Conservation (phyloP, 2,329 filamentous ascomycete genomes). For the Alternaria hordeiaustralica region DNA sequence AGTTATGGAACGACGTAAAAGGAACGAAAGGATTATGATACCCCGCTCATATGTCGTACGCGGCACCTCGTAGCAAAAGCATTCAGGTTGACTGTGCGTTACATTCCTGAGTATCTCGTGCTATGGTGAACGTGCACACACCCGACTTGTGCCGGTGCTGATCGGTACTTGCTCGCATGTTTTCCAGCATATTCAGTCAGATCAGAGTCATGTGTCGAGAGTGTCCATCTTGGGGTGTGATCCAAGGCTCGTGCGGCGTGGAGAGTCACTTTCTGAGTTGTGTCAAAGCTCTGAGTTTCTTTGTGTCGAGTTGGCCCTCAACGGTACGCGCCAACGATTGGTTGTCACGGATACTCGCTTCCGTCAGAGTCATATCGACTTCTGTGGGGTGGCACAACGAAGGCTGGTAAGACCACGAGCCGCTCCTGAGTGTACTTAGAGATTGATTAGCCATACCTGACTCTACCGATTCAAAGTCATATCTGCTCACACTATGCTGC, state of each 20-base stretch:
- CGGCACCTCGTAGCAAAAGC: background rate
- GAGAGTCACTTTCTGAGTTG: background rate
- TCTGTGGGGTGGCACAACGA: background rate
- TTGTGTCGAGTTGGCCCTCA: background rate
- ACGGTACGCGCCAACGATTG: background rate
- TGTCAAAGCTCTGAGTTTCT: background rate
- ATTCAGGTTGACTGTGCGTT: background rate
- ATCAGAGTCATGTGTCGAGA: background rate
- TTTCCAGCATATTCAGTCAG: background rate
- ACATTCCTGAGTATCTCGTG: background rate
- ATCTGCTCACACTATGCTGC: too few relatives aligned
- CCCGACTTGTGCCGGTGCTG: background rate
- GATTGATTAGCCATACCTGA: too few relatives aligned
- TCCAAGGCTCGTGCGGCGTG: background rate
- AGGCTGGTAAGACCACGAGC: fast-evolving
- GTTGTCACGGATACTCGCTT: background rate
- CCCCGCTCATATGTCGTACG: background rate
- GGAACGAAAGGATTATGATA: slow-evolving; percentile 4
- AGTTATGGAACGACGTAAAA: slow-evolving; percentile 26
- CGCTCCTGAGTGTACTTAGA: too few relatives aligned
- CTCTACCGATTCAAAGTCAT: too few relatives aligned
- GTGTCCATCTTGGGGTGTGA: background rate
- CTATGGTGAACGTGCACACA: background rate
- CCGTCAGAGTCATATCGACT: background rate
- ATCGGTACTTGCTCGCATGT: background rate